phyloP scores from a whole-genome alignment of 805 yeast species.

The Kodamaea nitidulidarum region DNA sequence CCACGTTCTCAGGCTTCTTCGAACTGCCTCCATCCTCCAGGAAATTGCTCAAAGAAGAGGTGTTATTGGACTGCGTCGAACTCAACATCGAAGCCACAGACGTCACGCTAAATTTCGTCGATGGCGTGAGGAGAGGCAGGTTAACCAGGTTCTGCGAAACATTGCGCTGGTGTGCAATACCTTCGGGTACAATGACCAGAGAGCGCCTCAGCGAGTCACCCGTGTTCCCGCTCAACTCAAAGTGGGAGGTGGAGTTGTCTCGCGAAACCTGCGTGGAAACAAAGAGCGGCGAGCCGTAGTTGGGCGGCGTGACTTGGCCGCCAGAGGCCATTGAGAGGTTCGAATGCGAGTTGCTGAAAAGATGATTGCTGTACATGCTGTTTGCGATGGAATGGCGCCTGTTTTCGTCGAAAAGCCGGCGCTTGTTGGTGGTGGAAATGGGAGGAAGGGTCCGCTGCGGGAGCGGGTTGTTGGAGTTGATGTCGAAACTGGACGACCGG shows the following conservation, averaged over 20 bases:
- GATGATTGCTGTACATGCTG: slow-evolving; percentile 6
- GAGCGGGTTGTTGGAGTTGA: slow-evolving; percentile 6
- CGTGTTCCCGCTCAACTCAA: slow-evolving; percentile 18
- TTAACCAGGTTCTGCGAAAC: slow-evolving; percentile 29
- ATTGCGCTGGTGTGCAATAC: slow-evolving; percentile 22
- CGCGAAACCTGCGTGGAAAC: slow-evolving; percentile 34
- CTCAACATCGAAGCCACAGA: slow-evolving; percentile 10
- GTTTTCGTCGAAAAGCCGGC: slow-evolving; percentile 14
- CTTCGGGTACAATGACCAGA: slow-evolving; percentile 38
- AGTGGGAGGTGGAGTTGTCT: slow-evolving; percentile 38
- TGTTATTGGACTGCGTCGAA: slow-evolving; percentile 8
- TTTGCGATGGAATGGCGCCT: slow-evolving; percentile 15
- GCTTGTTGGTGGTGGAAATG: slow-evolving; percentile 12
- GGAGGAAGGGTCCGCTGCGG: slow-evolving; percentile 14
- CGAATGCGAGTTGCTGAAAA: slow-evolving; percentile 12
- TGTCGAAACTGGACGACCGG: slow-evolving; percentile 8
- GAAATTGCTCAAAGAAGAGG: slow-evolving; percentile 11
- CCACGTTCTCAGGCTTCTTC: slow-evolving; percentile 6
- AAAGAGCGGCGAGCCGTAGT: slow-evolving; percentile 28
- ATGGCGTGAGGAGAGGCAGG: slow-evolving; percentile 25
- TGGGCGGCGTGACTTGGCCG: slow-evolving; percentile 25
- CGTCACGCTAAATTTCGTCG: slow-evolving; percentile 23
- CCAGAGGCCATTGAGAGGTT: slow-evolving; percentile 8
- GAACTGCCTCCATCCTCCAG: slow-evolving; percentile 7
- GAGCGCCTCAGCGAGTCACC: slow-evolving; percentile 35